Conservation (phyloP, 2,329 filamentous ascomycete species). For the Hypoxylon sp. region DNA sequence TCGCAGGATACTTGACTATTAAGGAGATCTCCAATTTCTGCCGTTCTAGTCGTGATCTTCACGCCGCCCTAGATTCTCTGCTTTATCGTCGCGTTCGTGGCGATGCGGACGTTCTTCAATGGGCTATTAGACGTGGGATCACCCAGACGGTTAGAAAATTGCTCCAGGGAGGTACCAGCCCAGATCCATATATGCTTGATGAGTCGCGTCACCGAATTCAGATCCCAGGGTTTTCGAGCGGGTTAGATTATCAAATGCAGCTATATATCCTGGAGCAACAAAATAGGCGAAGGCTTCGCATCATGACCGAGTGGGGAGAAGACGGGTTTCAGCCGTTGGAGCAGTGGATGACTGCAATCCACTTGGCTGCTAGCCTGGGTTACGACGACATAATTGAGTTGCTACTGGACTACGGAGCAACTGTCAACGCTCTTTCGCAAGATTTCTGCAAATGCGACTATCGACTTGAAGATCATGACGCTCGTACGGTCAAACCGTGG, state of each 20-base stretch:
- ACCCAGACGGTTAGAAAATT: slow-evolving; percentile 2
- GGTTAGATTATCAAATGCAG: not conserved
- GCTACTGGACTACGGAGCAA: slow-evolving; percentile 23
- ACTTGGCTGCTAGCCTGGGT: slow-evolving; percentile 18
- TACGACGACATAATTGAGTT: slow-evolving; percentile 13
- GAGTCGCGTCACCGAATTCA: not conserved
- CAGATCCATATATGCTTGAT: slow-evolving; percentile 4
- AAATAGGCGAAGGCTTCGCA: not conserved
- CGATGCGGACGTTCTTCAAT: not conserved
- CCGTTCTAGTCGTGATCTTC: slow-evolving; percentile 14
- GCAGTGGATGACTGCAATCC: slow-evolving; percentile 10
- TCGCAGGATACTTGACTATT: slow-evolving; percentile 3
- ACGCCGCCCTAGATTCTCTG: not conserved
- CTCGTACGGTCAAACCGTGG: not conserved
- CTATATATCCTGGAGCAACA: not conserved
- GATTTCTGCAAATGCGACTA: slow-evolving; percentile 1
- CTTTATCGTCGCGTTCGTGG: slow-evolving; percentile 16
- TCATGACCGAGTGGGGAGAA: not conserved
- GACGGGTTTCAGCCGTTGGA: not conserved
- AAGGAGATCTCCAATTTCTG: slow-evolving; percentile 6
- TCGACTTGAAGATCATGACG: not conserved
- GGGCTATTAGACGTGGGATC: not conserved
- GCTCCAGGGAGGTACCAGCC: slow-evolving; percentile 12
- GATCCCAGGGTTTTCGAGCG: not conserved
- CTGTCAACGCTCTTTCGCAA: slow-evolving; percentile 18